Base-by-base conservation (phyloP, 1,284 basidiomycete species). In the Blastosporella zonata region DNA sequence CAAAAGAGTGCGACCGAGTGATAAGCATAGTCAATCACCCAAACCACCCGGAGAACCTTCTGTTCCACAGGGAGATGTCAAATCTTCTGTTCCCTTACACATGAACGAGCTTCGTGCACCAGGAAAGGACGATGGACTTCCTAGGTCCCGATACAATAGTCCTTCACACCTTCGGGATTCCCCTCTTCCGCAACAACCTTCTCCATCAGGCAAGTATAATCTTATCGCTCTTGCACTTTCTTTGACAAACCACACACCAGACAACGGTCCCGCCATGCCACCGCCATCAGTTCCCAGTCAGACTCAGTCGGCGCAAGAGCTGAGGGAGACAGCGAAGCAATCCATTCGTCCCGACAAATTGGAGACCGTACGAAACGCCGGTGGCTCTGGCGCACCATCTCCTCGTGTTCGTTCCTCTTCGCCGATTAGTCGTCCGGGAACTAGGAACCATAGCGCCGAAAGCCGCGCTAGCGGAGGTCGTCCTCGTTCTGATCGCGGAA, bases 251-350 rank as follows among this genome's bases (percentile, higher is more conserved):
- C 27, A 21, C 68, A 71, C 5, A 67, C 69, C 18, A 65, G 63
- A 43, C 47, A 58, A 37, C 66, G 67, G 22, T 45, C 60, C 74
- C 35, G 62, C 63, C 1, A 91, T 91, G 89, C 86, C 86, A 20
- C 88, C 89, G 10, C 88, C 88, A 13, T 71, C 68, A n/a, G 81
- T 73, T 37, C 89, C 89, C 1, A 91, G 89, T 58, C 87, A 90
- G 58, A 90, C 86, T 0, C 65, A 71, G 7, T 84, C 83, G n/a
- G 89, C 89, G 0, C 87, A 90, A 58, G 89, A 90, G 57, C 72
- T 91, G 5, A 77, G 88, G 43, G 84, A 87, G 59, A 88, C 84
- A 6, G 87, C 87, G 7, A 84, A 81, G 57, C 81, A 84, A 60
- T 74, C 77, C 13, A 78, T 82, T 25, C 67, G 66, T 56, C 61